Percentiles rank a stretch among this genome's conserved stretches.
Conservation (phyloP, 768 basidiomycete species). For the Dentipellis sp. region DNA sequence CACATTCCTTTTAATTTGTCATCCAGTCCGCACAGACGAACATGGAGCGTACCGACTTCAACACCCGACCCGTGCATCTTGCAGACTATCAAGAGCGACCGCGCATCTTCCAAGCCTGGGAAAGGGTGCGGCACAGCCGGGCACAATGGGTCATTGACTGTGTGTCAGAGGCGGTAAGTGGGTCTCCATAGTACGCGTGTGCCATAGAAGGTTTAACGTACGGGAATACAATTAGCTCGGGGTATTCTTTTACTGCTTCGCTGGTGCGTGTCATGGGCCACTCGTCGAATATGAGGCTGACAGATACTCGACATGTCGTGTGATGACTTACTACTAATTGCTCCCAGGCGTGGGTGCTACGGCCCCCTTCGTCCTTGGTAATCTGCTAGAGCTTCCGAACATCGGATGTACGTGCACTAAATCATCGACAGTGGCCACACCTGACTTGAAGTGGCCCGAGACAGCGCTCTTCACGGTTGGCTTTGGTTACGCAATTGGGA, state of each 20-base stretch:
- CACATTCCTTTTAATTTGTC: too few relatives aligned
- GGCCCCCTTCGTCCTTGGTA: constrained; percentile 22
- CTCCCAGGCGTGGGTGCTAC: constrained; percentile 25
- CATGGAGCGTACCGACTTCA: not conserved
- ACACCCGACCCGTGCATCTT: constrained; percentile 23
- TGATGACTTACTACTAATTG: not conserved
- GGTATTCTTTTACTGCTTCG: constrained; percentile 11
- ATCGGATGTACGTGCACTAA: constrained; percentile 21
- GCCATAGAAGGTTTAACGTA: too few relatives aligned
- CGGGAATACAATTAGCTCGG: constrained; percentile 2
- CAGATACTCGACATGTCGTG: not conserved
- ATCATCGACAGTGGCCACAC: not conserved
- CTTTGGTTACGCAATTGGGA: constrained; percentile 28
- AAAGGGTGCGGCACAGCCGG: constrained; percentile 28
- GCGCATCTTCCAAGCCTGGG: constrained; percentile 38
- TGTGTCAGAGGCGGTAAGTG: constrained; percentile 49
- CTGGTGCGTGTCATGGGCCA: constrained; percentile 1
- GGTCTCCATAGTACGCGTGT: not conserved
- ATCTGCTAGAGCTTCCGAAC: constrained; percentile 12
- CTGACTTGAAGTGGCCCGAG: not conserved
- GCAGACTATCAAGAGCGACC: constrained; percentile 33
- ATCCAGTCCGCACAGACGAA: too few relatives aligned
- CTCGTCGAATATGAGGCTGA: too few relatives aligned
- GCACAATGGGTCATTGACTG: constrained; percentile 49
- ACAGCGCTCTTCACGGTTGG: constrained; percentile 27